Conservation (phyloP, 345 rosid species). For the Pugionium dolabratum region DNA sequence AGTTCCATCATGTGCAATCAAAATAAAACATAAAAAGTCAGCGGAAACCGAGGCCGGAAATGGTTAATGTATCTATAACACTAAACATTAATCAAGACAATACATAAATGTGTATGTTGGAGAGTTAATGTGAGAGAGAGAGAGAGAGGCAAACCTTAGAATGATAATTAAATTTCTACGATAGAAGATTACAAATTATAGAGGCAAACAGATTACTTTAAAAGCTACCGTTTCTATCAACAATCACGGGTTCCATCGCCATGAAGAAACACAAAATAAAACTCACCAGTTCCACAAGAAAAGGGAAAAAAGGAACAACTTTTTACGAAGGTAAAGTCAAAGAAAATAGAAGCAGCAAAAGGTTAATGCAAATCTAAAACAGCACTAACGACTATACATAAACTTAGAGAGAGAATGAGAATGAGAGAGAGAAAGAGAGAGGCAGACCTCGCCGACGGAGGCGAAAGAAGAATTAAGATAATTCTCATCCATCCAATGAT, state of each 20-base stretch:
- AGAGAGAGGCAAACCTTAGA: background rate
- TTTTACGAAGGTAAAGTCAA: background rate
- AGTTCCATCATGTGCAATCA: too few relatives aligned
- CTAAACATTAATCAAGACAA: background rate
- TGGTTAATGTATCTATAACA: background rate
- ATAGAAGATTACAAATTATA: background rate
- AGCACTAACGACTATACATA: background rate
- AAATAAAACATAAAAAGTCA: too few relatives aligned
- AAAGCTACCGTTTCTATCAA: background rate
- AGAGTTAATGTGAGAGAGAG: background rate
- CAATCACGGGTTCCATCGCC: background rate
- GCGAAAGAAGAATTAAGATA: conserved; percentile 42
- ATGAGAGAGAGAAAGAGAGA: conserved; percentile 1
- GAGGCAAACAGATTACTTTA: background rate
- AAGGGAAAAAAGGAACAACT: background rate
- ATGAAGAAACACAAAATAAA: too few relatives aligned
- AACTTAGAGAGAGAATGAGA: too few relatives aligned
- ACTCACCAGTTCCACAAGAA: background rate
- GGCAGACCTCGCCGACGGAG: conserved; percentile 69
- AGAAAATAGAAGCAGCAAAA: background rate
- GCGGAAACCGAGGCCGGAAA: background rate
- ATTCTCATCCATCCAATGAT: conserved; percentile 93
- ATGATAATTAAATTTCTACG: background rate
- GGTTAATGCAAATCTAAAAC: too few relatives aligned
- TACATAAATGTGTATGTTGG: background rate